Percentiles rank a stretch among this genome's conserved stretches.
phyloP scores from a whole-genome alignment of 768 basidiomycete species.

The Lanmaoa rubissima region DNA sequence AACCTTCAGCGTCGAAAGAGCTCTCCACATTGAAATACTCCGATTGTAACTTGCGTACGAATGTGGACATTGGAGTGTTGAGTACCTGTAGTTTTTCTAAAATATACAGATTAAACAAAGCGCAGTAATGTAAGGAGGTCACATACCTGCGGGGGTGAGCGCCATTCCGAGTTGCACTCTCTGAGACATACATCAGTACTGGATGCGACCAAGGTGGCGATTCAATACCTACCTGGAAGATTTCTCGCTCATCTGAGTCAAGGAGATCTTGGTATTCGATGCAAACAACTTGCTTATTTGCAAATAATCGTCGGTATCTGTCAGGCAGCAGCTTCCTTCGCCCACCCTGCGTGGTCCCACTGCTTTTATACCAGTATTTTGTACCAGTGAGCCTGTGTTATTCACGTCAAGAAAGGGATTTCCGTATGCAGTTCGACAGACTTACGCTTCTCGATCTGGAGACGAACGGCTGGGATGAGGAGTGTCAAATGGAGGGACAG shows the following conservation, averaged over 20 bases:
- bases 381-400: conserved; percentile 28
- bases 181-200: conserved; percentile 33
- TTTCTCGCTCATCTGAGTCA: conserved; percentile 59
- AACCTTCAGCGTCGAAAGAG: conserved; percentile 32
- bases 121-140: neutral
- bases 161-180: conserved; percentile 80
- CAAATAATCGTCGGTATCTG: conserved; percentile 56
- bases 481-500: neutral
- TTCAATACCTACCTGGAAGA: conserved; percentile 59
- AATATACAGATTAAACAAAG: neutral
- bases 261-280: conserved; percentile 69
- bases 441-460: conserved; percentile 48
- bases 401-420: neutral
- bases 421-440: neutral
- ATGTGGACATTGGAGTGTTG: conserved; percentile 51
- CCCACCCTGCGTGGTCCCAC: neutral
- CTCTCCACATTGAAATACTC: conserved; percentile 43
- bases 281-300: conserved; percentile 76
- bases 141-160: conserved; percentile 61
- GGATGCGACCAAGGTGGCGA: neutral
- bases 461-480: neutral
- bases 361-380: conserved; percentile 51
- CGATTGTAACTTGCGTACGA: conserved; percentile 56
- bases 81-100: conserved; percentile 70
- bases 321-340: conserved; percentile 47